phyloP scores from a whole-genome alignment of 2,329 filamentous ascomycete genomes.

The Alternaria infectoria region DNA sequence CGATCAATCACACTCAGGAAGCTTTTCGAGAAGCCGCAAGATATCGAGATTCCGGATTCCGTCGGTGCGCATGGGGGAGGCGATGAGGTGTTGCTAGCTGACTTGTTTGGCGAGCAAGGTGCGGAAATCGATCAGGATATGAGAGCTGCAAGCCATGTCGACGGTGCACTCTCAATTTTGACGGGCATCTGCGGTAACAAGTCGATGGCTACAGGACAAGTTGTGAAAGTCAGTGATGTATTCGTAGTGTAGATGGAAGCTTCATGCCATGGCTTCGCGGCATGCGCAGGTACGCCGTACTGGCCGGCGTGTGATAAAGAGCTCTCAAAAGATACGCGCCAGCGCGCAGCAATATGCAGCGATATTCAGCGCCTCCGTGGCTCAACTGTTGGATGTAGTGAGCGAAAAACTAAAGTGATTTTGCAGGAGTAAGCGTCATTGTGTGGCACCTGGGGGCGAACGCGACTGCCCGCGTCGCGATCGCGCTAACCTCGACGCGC shows the following conservation, averaged over 20 bases:
- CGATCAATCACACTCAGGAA: conserved; percentile 59
- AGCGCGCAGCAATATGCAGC: not conserved
- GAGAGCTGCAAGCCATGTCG: conserved; percentile 64
- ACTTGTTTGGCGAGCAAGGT: conserved; percentile 62
- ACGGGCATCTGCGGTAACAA: conserved; percentile 66
- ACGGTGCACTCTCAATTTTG: conserved; percentile 65
- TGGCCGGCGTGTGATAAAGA: not conserved
- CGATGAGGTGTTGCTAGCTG: conserved; percentile 63
- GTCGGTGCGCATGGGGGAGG: conserved; percentile 67
- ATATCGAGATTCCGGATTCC: conserved; percentile 60
- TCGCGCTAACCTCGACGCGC: not conserved
- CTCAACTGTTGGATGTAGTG: not conserved
- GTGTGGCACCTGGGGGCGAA: not conserved
- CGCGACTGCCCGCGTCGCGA: not conserved
- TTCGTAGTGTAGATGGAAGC: conserved; percentile 14
- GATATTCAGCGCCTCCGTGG: not conserved
- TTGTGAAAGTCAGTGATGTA: conserved; percentile 62
- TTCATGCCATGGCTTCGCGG: not conserved
- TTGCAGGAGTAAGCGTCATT: not conserved
- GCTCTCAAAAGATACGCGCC: not conserved
- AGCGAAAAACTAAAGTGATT: not conserved
- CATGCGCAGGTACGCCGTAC: not conserved
- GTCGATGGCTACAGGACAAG: conserved; percentile 63
- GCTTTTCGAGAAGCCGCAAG: conserved; percentile 63
- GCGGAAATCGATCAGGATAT: conserved; percentile 56